Base-by-base conservation (phyloP, 352 stramenopile species). In the Globisporangium solare region DNA sequence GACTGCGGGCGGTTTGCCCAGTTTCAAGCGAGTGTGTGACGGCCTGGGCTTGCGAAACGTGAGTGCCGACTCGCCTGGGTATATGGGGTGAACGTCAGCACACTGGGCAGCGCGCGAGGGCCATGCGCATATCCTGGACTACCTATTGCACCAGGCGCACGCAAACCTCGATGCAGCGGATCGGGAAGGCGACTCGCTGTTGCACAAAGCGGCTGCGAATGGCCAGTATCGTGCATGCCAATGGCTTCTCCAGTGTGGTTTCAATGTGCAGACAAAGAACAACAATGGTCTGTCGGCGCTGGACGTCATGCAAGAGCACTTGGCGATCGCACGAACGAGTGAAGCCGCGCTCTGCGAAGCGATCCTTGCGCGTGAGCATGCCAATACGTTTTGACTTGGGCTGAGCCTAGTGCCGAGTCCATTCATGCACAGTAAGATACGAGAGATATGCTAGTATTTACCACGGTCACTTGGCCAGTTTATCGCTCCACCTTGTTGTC, bases 121-220 rank as follows among this genome's bases (percentile, higher is more conserved):
- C 6, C 79, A 90, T 49, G 48, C 88, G 4, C 61, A 80, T 35
- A 65, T 90, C 20, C 68, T 92, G 11, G 76, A 88, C 57, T 82
- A 86, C 51, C 55, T 92, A 3, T 62, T 62, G 5, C 56, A 63
- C 8, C 32, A 46, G 10, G 49, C 67, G 15, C 66, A 76, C 42
- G 74, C 79, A 46, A 88, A 88, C 45, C 69, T 92, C 53, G 79
- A 89, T 37, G 57, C 73, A 13, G 61, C 86, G 1, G 81, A 92
- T 56, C 67, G 68, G 11, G 81, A 89, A 40, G 82, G 82, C 18
- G 82, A 89, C 52, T 87, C 70, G 20, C 61, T 89, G 20, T 56
- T 92, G 48, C 82, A 89, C 65, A 92, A 92, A 50, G 82, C 82
- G 1, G 82, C 82, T 0, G 77, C 79, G n/a, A 92, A 89, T 52